A percentile compares a stretch with the other conserved stretches of the same genome.
Evolutionary conservation across 345 rosid species (phyloP).

Genomic region (Odontarrhena argentea): DNA sequence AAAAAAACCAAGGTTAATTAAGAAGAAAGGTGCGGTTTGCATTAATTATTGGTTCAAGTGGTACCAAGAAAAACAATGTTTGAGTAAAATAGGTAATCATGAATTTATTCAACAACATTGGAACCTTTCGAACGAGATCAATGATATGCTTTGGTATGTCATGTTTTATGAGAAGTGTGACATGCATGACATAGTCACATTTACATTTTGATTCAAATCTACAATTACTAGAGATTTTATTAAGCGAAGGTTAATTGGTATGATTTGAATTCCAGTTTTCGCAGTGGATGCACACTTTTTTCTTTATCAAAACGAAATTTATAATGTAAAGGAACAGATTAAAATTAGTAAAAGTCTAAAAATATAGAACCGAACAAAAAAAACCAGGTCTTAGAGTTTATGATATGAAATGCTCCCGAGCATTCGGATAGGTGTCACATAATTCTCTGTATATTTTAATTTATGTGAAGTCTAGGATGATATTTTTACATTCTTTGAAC

Average conservation of each 20-base stretch:
- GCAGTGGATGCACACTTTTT: background rate
- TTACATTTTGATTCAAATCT: background rate
- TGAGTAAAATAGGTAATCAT: constrained; percentile 16
- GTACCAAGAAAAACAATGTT: background rate
- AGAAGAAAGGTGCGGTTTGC: constrained; percentile 52
- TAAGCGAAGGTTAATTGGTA: background rate
- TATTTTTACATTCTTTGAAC: background rate
- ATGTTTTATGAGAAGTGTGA: background rate
- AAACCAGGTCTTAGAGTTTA: background rate
- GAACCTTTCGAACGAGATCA: constrained; percentile 6
- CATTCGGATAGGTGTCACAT: background rate
- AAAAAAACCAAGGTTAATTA: too few relatives aligned
- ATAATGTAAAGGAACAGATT: background rate
- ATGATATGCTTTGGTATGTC: constrained; percentile 17
- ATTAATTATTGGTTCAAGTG: constrained; percentile 28
- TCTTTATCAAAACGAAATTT: background rate
- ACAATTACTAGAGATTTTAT: constrained; percentile 6
- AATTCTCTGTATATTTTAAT: background rate
- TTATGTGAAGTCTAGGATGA: too few relatives aligned
- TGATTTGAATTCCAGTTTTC: background rate
- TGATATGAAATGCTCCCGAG: background rate
- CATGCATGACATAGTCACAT: too few relatives aligned
- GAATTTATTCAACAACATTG: constrained; percentile 7
- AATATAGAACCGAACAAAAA: background rate
- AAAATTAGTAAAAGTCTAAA: background rate